Evolutionary conservation across 805 yeast species (phyloP).

Genomic region (Ogataea siamensis): DNA sequence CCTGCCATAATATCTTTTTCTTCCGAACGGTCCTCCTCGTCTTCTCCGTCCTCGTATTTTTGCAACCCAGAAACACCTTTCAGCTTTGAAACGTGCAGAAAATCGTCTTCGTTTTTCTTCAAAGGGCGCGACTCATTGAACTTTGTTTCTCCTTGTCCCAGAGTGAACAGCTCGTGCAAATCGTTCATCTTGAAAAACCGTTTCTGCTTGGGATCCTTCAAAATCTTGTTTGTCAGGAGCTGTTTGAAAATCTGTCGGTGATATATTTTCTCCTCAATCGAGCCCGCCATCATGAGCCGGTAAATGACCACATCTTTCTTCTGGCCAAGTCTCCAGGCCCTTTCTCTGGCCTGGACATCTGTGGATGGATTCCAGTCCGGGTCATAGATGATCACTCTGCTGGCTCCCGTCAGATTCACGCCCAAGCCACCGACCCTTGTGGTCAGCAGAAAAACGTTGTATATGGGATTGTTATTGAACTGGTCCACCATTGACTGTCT

Average conservation of each 20-base stretch:
- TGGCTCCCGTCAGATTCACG: conserved; percentile 91
- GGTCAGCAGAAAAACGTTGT: conserved; percentile 73
- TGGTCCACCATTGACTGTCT: conserved; percentile 79
- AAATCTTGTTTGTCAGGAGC: conserved; percentile 84
- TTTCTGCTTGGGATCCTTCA: conserved; percentile 93
- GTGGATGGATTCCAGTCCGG: conserved; percentile 99
- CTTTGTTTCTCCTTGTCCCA: conserved; percentile 69
- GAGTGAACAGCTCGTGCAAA: conserved; percentile 80
- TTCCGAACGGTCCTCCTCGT: conserved; percentile 42
- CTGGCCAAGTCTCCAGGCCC: conserved; percentile 98
- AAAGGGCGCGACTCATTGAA: conserved; percentile 58
- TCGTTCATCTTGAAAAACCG: conserved; percentile 92
- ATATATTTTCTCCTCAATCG: conserved; percentile 94
- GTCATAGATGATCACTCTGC: conserved; percentile 88
- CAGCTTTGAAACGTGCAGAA: conserved; percentile 58
- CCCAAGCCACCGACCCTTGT: conserved; percentile 97
- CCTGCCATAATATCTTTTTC: conserved; percentile 74
- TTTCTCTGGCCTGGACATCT: conserved; percentile 92
- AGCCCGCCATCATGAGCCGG: conserved; percentile 88
- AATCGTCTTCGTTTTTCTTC: conserved; percentile 54
- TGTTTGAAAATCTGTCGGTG: conserved; percentile 97
- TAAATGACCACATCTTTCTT: conserved; percentile 88
- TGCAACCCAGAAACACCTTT: conserved; percentile 75
- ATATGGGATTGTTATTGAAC: conserved; percentile 62
- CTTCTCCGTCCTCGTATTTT: conserved; percentile 52